Evolutionary conservation across 768 basidiomycete genomes (phyloP), one percentile per base, ranked within the genome.

Genomic region (Melanogaster broomeanus): DNA sequence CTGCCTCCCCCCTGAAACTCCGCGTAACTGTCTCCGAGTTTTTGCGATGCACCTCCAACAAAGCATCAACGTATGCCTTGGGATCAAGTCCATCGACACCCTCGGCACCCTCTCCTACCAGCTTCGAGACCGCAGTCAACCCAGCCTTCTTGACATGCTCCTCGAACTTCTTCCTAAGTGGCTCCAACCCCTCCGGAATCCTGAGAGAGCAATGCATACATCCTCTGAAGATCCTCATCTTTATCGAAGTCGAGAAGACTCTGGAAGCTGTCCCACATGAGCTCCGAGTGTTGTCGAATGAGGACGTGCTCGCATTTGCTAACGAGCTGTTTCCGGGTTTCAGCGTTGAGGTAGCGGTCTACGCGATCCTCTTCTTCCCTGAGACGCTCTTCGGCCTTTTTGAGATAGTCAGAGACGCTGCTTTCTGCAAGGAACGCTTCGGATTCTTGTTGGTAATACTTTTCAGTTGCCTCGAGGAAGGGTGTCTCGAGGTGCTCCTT

Each of bases 241-340:
- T 94, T 92, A 71, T 98, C 96, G 67, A 80, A 93, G 67, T 98
- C 95, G 58, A 95, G 83, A 43, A 94, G 70, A 21, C 75, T 76
- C 69, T 95, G 93, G 77, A 98, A 98, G 69, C 85, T 92, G 53
- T 95, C 92, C 86, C 89, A 90, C 85, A 99, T 88, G 39, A 86
- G 71, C 53, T 84, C 80, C 42, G 86, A 77, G 64, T 96, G 94
- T 57, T 88, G 87, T 51, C 88, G 82, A 61, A 99, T 94, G 57
- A 99, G 85, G 24, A 92, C 89, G 55, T 89, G 83, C 68, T 99
- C 96, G 76, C 95, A 98, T 72, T 84, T 87, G 64, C 71, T 79
- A 68, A 90, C 79, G 54, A 90, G 78, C 27, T 83, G 77, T 67
- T 92, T 93, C 63, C 90, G 82, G 18, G 96, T 97, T 52, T 85